Conservation (phyloP, 2,329 filamentous ascomycete species). For the Aspergillus intermedius region DNA sequence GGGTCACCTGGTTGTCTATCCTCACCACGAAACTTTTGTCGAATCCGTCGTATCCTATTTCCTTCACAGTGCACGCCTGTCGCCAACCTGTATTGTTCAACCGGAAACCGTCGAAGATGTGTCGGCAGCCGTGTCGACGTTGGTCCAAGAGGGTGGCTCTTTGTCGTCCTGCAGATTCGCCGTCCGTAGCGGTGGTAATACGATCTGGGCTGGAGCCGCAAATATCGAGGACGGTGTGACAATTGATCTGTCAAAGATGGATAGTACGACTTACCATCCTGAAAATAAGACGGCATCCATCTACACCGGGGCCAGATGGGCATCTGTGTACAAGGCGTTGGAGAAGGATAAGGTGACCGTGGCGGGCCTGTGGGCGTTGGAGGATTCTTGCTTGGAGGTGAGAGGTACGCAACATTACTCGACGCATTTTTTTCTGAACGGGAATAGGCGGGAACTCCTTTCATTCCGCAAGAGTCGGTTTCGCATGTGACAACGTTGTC, state of each 20-base stretch:
- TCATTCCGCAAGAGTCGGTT: conserved; percentile 43
- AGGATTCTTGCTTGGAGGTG: conserved; percentile 18
- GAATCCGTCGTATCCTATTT: conserved; percentile 16
- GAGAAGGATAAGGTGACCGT: conserved; percentile 11
- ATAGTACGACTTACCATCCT: conserved; percentile 13
- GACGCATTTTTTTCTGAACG: not conserved
- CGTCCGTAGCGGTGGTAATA: conserved; percentile 42
- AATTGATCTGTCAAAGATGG: conserved; percentile 30
- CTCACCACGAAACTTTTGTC: conserved; percentile 11
- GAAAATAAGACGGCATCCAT: conserved; percentile 9
- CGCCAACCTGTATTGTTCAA: conserved; percentile 20
- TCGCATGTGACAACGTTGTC: conserved; percentile 45
- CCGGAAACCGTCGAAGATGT: conserved; percentile 17
- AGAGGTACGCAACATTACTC: not conserved
- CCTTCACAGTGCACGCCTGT: conserved; percentile 16
- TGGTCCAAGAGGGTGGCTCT: conserved; percentile 3
- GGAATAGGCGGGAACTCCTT: conserved; percentile 43
- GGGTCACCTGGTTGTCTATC: conserved; percentile 14
- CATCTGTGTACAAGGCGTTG: conserved; percentile 12
- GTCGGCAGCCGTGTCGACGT: conserved; percentile 14
- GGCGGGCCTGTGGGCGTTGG: conserved; percentile 18
- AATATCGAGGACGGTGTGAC: conserved; percentile 40
- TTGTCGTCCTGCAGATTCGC: conserved; percentile 13
- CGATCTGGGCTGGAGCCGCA: conserved; percentile 33
- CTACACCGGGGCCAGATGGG: conserved; percentile 14